Evolutionary conservation across 2,329 filamentous ascomycete genomes (phyloP), one percentile per base, ranked within the genome.

Genomic region (Hymenoscyphus salicellus): DNA sequence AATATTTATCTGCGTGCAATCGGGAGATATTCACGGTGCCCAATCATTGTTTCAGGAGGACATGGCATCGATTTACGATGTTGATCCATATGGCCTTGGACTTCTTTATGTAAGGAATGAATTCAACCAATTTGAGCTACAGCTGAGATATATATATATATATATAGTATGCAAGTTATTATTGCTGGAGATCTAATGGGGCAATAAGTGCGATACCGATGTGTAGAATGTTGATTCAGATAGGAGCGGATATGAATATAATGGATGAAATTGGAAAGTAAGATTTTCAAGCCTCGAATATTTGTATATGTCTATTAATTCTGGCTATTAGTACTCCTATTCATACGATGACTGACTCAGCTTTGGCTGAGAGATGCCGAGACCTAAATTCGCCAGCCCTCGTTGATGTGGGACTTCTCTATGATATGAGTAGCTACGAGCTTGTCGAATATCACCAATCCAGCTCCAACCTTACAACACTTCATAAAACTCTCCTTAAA

Each of bases 31-130:
- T 38, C 8, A 14, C n/a, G 62, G 55, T 62, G 32, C 55, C 57
- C 26, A 43, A 60, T 41, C 38, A 56, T 60, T 64, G 38, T 56
- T 64, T 61, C 11, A 60, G 46, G 8, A 61, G 36, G 43, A 32
- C 20, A 64, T 55, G 43, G 56, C 57, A 64, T 64, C 58, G 56
- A 56, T 64, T 64, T 64, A 60, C 30, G 57, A 64, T 64, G 57
- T 64, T 64, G 57, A 64, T 61, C 36, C 41, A 55, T 64, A 60
- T 61, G 43, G 55, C 41, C 62, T 64, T 64, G 28, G 56, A 60
- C 56, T 64, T 17, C 58, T 64, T 55, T 64, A 64, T 55, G 43
- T 55, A 55, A 55, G 49, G 49, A 55, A 55, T 8, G 14, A 10
- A 55, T 20, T 55, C 26, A 55, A 28, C 14, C 3, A 55, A 55